Percentiles rank a stretch among this genome's conserved stretches.
phyloP scores from a whole-genome alignment of 371 early-diverging fungal species.

The Mortierella sp. region DNA sequence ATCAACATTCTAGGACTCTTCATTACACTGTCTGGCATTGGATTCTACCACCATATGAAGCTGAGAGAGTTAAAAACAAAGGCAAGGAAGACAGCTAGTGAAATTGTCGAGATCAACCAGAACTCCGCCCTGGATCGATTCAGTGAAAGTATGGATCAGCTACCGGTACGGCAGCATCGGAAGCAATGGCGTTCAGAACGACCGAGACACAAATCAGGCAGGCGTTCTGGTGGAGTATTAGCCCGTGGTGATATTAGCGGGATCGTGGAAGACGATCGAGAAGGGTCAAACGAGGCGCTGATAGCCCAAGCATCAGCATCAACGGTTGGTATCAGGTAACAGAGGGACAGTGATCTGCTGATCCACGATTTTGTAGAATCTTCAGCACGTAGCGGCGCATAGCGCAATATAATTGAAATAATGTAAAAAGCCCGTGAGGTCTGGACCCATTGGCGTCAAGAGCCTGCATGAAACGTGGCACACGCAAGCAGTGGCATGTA shows the following conservation, averaged over 20 bases:
- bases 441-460: no score
- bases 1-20: conserved; percentile 69
- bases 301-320: no score
- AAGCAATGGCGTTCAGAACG: conserved; percentile 14
- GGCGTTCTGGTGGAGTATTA: neutral
- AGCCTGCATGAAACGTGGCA: no score
- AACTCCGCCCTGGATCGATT: conserved; percentile 6
- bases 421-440: no score
- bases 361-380: neutral
- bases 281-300: neutral
- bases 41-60: conserved; percentile 60
- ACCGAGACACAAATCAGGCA: neutral
- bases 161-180: neutral
- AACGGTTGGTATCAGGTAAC: no score
- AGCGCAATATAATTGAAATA: no score
- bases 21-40: conserved; percentile 72
- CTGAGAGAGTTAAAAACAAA: conserved; percentile 42
- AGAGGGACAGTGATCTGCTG: neutral
- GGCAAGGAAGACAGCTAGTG: conserved; percentile 24
- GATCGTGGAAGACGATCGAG: neutral
- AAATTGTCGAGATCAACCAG: conserved; percentile 20
- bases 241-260: neutral
- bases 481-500: no score
- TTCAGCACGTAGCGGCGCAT: neutral
- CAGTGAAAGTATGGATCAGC: conserved; percentile 2